Evolutionary conservation across 805 yeast species (phyloP).

Genomic region (Ascoidea asiatica): DNA sequence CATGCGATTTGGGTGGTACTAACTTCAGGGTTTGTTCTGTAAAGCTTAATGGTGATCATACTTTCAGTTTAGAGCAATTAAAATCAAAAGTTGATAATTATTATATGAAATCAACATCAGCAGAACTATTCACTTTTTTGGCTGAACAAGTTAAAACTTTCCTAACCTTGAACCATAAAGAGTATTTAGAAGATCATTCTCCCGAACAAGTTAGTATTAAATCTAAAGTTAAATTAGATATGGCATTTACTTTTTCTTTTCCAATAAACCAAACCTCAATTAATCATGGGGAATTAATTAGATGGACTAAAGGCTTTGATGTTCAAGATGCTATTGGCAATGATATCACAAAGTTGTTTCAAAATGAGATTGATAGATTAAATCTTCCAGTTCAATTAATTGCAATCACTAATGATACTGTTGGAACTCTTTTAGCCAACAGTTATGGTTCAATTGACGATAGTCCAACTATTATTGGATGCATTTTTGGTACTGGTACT

Average conservation of each 20-base stretch:
- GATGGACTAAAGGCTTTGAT: conserved; percentile 96
- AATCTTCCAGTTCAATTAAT: conserved; percentile 58
- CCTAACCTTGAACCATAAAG: conserved; percentile 45
- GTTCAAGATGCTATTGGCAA: conserved; percentile 60
- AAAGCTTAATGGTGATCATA: conserved; percentile 57
- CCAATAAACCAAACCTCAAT: conserved; percentile 82
- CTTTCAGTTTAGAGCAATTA: conserved; percentile 63
- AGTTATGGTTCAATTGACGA: conserved; percentile 66
- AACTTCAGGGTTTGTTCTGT: conserved; percentile 93
- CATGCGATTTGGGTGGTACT: conserved; percentile 95
- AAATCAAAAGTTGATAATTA: conserved; percentile 73
- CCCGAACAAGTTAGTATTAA: neutral
- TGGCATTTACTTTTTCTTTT: conserved; percentile 92
- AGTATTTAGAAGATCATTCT: conserved; percentile 5
- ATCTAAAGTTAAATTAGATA: conserved; percentile 27
- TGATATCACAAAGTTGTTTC: conserved; percentile 66
- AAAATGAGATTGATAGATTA: conserved; percentile 46
- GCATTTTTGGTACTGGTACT: conserved; percentile 95
- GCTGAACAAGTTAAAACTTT: conserved; percentile 63
- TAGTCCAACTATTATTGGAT: conserved; percentile 73
- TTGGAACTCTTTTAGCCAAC: conserved; percentile 82
- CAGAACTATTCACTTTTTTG: conserved; percentile 58
- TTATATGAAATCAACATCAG: conserved; percentile 52
- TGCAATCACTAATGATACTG: conserved; percentile 92
- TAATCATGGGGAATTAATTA: conserved; percentile 63